Evolutionary conservation across 306 rosid species (phyloP).

Genomic region (Gillenia trifoliata): DNA sequence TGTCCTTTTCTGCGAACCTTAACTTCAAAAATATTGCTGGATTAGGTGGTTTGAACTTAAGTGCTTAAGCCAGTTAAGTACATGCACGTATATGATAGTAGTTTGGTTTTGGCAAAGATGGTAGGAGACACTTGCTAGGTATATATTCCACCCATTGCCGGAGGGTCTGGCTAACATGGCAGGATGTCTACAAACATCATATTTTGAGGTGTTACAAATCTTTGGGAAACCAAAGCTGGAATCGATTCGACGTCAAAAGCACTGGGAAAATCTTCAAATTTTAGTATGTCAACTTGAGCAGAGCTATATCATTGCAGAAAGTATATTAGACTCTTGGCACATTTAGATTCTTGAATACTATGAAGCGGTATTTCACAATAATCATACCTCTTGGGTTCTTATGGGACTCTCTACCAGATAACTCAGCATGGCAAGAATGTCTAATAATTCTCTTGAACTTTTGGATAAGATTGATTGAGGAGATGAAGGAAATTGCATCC

Average conservation of each 20-base stretch:
- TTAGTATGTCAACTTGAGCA: slow-evolving; percentile 77
- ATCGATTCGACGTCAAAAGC: slow-evolving; percentile 39
- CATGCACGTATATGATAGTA: slow-evolving; percentile 54
- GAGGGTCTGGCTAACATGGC: slow-evolving; percentile 78
- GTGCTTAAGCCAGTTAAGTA: slow-evolving; percentile 60
- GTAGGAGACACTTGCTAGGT: slow-evolving; percentile 51
- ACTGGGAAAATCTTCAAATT: slow-evolving; percentile 69
- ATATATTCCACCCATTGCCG: slow-evolving; percentile 45
- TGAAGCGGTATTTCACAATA: slow-evolving; percentile 67
- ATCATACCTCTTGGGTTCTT: slow-evolving; percentile 55
- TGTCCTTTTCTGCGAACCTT: slow-evolving; percentile 50
- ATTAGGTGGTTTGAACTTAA: slow-evolving; percentile 64
- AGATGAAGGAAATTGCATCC: slow-evolving; percentile 56
- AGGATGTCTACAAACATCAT: slow-evolving; percentile 76
- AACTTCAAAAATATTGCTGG: slow-evolving; percentile 95
- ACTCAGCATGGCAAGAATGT: slow-evolving; percentile 92
- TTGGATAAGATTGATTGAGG: slow-evolving; percentile 83
- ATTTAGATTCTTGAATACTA: slow-evolving; percentile 68
- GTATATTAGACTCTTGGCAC: slow-evolving; percentile 56
- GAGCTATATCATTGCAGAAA: slow-evolving; percentile 46
- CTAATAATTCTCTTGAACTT: slow-evolving; percentile 75
- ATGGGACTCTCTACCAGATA: slow-evolving; percentile 63
- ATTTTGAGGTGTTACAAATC: slow-evolving; percentile 43
- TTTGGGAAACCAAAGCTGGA: slow-evolving; percentile 56
- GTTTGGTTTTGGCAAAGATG: slow-evolving; percentile 79